Base-by-base conservation (phyloP, 176 grass and related monocot genomes). In the Cocos nucifera region DNA sequence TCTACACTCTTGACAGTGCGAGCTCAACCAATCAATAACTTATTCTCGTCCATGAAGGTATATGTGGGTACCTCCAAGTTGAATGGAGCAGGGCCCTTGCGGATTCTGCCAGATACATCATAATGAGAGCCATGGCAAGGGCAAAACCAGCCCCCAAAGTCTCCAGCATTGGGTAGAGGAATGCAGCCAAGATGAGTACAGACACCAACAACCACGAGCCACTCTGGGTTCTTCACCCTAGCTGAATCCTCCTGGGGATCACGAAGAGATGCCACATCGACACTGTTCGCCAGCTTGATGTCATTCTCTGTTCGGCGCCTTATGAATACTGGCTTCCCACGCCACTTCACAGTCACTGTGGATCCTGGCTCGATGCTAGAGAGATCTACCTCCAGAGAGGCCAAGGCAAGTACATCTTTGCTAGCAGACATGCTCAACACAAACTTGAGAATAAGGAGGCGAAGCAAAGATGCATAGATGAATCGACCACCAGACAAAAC, bases 111-210 rank as follows among this genome's bases (percentile, higher is more conserved):
- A 17, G 62, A 65, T 22, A 65, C 51, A 65, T 65, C 62, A 65
- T 65, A 65, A 17, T 65, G 62, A 2, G 62, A 65, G 51, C 62
- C 62, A 18, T 65, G 62, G 48, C 62, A 65, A 3, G 62, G 62
- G 32, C 62, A 65, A 49, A 65, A 65, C 49, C 62, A 65, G 22
- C 62, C 62, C 14, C 62, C 62, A 65, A 65, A 65, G n/a, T 65
- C 62, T 25, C 62, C 62, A 51, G 62, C 62, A 52, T 65, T 65
- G 4, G 62, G 62, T 51, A 65, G 19, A n/a, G 62, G 62, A 17
- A 65, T 65, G 49, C 62, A 65, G 22, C 62, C 62, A 2, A 65
- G 48, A 52, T 65, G 62, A 51, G 62, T 64, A 14, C 62, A 64
- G 14, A 64, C 62, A 25, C 62, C 62, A 51, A 64, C 62, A 39